A percentile compares a stretch with the other conserved stretches of the same genome.
Conservation (phyloP, 78 protist species). For the Emiliania huxleyi region DNA sequence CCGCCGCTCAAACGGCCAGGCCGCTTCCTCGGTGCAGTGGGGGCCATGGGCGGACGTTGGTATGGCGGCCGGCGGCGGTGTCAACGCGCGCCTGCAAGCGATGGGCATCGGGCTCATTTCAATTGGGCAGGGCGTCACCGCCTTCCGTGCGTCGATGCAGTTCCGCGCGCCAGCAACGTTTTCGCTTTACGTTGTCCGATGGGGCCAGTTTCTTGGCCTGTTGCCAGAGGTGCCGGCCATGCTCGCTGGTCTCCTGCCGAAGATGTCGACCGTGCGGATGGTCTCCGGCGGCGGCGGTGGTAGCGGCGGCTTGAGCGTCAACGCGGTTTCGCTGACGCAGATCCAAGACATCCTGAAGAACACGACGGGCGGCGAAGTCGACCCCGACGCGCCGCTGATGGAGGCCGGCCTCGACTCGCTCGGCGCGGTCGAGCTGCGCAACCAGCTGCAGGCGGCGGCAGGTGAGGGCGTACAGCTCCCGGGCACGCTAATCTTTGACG, state of each 20-base stretch:
- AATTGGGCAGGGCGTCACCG: background rate
- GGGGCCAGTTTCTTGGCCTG: background rate
- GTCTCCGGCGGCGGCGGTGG: background rate
- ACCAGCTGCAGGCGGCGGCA: background rate
- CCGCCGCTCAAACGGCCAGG: background rate
- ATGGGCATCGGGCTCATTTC: background rate
- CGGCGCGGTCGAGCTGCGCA: background rate
- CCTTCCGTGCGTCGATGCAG: background rate
- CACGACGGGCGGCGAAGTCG: background rate
- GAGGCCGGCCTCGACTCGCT: constrained; percentile 3
- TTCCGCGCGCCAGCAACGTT: background rate
- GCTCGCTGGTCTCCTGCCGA: background rate
- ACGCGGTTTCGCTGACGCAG: background rate
- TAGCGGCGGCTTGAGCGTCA: background rate
- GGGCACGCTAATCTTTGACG: background rate
- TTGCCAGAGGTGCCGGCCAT: background rate
- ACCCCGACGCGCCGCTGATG: background rate
- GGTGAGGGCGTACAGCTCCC: background rate
- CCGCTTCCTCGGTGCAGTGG: background rate
- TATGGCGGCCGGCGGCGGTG: constrained; percentile 22
- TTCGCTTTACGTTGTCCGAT: background rate
- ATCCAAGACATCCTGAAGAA: background rate
- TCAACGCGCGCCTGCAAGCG: background rate
- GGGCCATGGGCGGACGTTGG: constrained; percentile 51
- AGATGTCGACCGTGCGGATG: background rate